phyloP scores from a whole-genome alignment of 2,329 filamentous ascomycete genomes.

The Colletotrichum tropicicola region DNA sequence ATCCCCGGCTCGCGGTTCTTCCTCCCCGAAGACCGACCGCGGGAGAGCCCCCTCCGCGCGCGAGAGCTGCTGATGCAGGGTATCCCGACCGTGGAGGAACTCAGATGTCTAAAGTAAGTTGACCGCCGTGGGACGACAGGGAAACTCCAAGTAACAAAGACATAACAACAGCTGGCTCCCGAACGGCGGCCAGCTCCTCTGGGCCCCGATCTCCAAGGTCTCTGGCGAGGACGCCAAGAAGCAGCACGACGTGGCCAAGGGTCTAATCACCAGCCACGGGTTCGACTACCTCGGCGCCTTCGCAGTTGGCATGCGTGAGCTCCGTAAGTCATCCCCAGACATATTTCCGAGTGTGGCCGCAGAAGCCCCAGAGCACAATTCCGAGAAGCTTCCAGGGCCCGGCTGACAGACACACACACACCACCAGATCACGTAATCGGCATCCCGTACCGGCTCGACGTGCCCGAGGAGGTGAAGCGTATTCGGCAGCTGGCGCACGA shows the following conservation, averaged over 20 bases:
- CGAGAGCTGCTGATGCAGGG: conserved; percentile 41
- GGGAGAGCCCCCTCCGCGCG: conserved; percentile 38
- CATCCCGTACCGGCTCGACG: conserved; percentile 58
- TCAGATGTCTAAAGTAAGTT: conserved; percentile 41
- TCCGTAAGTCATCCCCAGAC: conserved; percentile 35
- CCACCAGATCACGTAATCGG: conserved; percentile 56
- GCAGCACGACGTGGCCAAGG: conserved; percentile 42
- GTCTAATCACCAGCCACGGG: conserved; percentile 34
- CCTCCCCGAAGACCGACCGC: conserved; percentile 43
- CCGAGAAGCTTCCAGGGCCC: not conserved
- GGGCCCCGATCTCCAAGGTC: conserved; percentile 47
- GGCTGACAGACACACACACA: not conserved
- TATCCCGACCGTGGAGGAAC: conserved; percentile 48
- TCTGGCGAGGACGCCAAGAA: conserved; percentile 43
- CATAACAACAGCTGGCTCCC: conserved; percentile 39
- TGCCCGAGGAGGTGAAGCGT: conserved; percentile 45
- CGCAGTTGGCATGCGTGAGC: conserved; percentile 37
- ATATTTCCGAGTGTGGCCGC: too few species aligned
- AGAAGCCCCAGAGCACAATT: too few species aligned
- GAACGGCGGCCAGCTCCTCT: conserved; percentile 47
- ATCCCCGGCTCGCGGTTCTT: conserved; percentile 44
- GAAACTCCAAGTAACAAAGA: not conserved
- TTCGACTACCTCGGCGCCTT: conserved; percentile 44
- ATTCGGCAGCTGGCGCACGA: conserved; percentile 37
- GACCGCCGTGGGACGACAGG: conserved; percentile 30